Evolutionary conservation across 2,329 filamentous ascomycete genomes (phyloP), one percentile per base, ranked within the genome.

Genomic region (Hypomyces perniciosus): DNA sequence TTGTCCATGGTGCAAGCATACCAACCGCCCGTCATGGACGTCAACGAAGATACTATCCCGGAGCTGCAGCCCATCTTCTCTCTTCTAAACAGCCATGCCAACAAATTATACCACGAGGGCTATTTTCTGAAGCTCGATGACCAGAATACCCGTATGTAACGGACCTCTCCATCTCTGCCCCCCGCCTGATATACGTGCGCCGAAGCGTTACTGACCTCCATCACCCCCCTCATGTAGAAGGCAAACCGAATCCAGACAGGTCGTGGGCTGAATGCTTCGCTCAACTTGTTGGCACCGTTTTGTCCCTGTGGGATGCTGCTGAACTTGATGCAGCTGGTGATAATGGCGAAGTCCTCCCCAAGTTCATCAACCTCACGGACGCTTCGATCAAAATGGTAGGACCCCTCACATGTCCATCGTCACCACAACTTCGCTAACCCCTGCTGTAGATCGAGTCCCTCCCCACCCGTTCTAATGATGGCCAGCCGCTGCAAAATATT

Each of bases 91-190:
- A 93, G 86, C 70, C 93, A 99, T 68, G 86, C 84, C 52, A 96
- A 96, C 70, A 97, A 97, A 72, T 75, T 97, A 50, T 99, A 97
- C 67, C 91, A 96, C 61, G 93, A 99, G 72, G 93, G 93, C 35
- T 99, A 97, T 65, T 97, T 99, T 59, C 72, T 99, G 60, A 99
- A 97, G 71, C 75, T 99, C 44, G 92, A 96, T 68, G 93, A 99
- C 68, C 84, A 96, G 60, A 95, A 97, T 64, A 85, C 84, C 50
- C 85, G 91, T 96, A 80, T 61, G 89, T 52, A 42, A 30, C 50
- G 20, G 44, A 35, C 20, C 39, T 38, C 50, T 41, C 33, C 33
- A 35, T 35, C 4, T 37, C n/a, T 41, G 20, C 38, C 26, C 26
- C 33, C 8, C 20, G 20, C 20, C 20, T 20, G 20, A 20, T 3